Percentiles rank a stretch among this genome's conserved stretches.
phyloP scores from a whole-genome alignment of 2,329 filamentous ascomycete species.

The Verticillium klebahnii region DNA sequence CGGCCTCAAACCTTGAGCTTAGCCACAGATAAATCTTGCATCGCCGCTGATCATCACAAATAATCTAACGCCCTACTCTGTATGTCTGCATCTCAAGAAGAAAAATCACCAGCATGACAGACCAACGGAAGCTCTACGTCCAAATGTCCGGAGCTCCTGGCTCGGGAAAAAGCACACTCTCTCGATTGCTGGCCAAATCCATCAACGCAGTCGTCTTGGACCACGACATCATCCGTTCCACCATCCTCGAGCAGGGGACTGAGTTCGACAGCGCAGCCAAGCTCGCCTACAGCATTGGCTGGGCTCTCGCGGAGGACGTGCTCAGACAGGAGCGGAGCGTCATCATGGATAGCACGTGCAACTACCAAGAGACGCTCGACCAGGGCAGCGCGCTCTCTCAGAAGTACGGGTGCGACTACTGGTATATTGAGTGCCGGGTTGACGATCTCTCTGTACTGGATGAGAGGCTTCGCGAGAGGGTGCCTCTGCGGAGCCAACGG shows the following conservation, averaged over 20 bases:
- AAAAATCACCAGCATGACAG: not conserved
- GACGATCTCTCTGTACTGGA: conserved; percentile 24
- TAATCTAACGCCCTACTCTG: no score
- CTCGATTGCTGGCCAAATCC: conserved; percentile 19
- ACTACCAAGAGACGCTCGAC: conserved; percentile 24
- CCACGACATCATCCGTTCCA: conserved; percentile 29
- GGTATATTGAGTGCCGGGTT: conserved; percentile 27
- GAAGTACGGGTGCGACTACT: conserved; percentile 13
- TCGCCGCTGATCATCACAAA: no score
- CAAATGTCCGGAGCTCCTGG: conserved; percentile 35
- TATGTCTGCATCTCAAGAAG: no score
- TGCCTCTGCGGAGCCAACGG: conserved; percentile 24
- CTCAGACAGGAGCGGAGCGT: conserved; percentile 27
- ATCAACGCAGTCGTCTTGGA: conserved; percentile 26
- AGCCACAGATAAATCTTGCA: no score
- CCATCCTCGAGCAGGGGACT: conserved; percentile 21
- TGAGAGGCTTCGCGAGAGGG: conserved; percentile 17
- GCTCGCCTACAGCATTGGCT: conserved; percentile 27
- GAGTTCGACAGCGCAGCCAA: conserved; percentile 24
- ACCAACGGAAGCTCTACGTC: not conserved
- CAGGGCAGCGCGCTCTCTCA: conserved; percentile 22
- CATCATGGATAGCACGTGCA: conserved; percentile 33
- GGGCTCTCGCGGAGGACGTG: conserved; percentile 26
- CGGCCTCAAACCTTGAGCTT: no score
- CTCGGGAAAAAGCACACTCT: conserved; percentile 31